A percentile compares a stretch with the other conserved stretches of the same genome.
These are phyloP conservation scores for Penicillium sumatraense DNA, from an alignment of 2,329 filamentous ascomycete species.

Conservation along the genomic window DNA sequence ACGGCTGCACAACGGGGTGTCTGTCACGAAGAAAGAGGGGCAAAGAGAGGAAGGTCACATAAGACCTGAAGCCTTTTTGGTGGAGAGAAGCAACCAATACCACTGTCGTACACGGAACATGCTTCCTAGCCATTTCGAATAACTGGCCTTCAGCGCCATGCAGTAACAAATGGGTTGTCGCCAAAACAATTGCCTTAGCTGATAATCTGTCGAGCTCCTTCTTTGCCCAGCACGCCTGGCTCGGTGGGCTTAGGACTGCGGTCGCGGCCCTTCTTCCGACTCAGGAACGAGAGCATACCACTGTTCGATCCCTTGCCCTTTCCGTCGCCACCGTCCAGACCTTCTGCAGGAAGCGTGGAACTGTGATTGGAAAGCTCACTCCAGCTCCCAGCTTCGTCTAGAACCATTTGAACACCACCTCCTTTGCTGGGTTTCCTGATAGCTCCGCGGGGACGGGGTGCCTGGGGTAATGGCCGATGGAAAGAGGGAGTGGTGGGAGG, in stretches of 20 bases:
- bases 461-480: constrained; percentile 42
- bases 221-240: constrained; percentile 89
- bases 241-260: constrained; percentile 94
- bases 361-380: constrained; percentile 86
- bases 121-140: too few species aligned
- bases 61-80: background rate
- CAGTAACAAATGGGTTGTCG: background rate
- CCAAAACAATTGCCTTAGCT: constrained; percentile 51
- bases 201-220: constrained; percentile 84
- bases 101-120: background rate
- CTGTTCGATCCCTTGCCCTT: constrained; percentile 59
- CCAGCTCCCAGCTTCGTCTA: constrained; percentile 90
- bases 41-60: background rate
- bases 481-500: constrained; percentile 41
- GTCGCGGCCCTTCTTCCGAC: constrained; percentile 84
- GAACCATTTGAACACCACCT: constrained; percentile 86
- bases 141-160: background rate
- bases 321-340: constrained; percentile 46
- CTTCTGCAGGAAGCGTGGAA: constrained; percentile 72
- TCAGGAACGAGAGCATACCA: constrained; percentile 89
- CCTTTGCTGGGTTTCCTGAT: constrained; percentile 76
- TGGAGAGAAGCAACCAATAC: background rate
- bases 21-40: background rate
- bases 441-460: constrained; percentile 59
- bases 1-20: background rate